Evolutionary conservation across 495 filamentous ascomycete genomes (phyloP).

Genomic region (Penicillium diatomitis): DNA sequence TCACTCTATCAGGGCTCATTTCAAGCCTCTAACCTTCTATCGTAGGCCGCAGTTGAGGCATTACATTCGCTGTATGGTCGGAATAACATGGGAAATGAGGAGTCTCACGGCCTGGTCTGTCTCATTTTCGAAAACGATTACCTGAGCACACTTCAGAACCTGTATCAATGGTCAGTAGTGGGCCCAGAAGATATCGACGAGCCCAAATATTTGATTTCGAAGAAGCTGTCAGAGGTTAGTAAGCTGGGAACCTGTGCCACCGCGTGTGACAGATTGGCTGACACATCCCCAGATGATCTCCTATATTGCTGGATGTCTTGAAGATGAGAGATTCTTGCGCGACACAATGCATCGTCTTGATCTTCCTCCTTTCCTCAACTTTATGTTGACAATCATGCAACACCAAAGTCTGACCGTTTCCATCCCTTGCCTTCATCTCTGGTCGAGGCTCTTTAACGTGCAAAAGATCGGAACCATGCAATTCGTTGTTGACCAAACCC

Average conservation of each 20-base stretch:
- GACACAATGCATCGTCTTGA: conserved; percentile 44
- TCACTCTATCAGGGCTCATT: no score
- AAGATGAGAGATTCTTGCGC: conserved; percentile 60
- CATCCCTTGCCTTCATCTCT: conserved; percentile 83
- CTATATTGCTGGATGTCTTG: conserved; percentile 72
- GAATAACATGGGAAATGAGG: conserved; percentile 61
- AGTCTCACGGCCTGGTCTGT: conserved; percentile 68
- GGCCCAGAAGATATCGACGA: conserved; percentile 76
- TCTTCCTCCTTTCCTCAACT: conserved; percentile 65
- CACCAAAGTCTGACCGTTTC: conserved; percentile 85
- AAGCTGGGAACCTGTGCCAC: no score
- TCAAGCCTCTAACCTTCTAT: no score
- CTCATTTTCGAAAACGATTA: conserved; percentile 66
- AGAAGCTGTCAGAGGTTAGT: conserved; percentile 84
- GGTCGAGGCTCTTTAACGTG: conserved; percentile 69
- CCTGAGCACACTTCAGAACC: conserved; percentile 59
- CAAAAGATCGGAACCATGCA: conserved; percentile 54
- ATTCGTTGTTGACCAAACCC: conserved; percentile 59
- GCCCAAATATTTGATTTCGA: conserved; percentile 81
- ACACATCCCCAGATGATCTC: conserved; percentile 56
- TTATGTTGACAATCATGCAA: conserved; percentile 70
- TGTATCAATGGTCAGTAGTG: conserved; percentile 77
- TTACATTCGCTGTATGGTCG: conserved; percentile 74
- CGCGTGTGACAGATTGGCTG: background rate
- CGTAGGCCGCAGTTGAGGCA: conserved; percentile 71